Evolutionary conservation across 768 basidiomycete species (phyloP), one percentile per base, ranked within the genome.

Genomic region (Russula lepida): DNA sequence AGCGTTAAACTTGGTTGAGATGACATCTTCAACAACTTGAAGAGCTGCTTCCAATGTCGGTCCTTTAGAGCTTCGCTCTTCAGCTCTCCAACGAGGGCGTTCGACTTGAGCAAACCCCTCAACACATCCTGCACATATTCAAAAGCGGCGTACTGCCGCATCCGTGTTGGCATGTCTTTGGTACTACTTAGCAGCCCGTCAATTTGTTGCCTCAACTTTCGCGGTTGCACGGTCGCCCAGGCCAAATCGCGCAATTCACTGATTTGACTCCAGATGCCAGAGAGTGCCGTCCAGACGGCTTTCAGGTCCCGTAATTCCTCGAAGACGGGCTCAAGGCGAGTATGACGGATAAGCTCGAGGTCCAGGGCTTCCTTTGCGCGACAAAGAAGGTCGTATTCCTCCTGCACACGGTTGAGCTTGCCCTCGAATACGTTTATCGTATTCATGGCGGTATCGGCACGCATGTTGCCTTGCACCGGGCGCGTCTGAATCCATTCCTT

Each of bases 71-170:
- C 95, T 69, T 98, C 97, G 11, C 93, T 95, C 76, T 97, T 98
- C 69, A 99, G 77, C 74, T 99, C 97, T 17, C 85, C 85, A n/a
- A 99, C 80, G 65, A 97, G 76, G 0, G 85, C 71, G 71, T 99
- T 98, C 39, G 89, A 86, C 75, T 97, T 98, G 66, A 98, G 80
- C 51, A 94, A 78, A 13, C 85, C 83, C 48, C 88, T 82, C 56
- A 99, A 78, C 23, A 87, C 81, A 46, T 99, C 95, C 70, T 98
- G 95, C 2, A 98, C 93, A 71, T 91, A 95, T 78, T 98, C 97
- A 70, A 98, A 99, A 0, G 97, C 97, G 9, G 94, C 92, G 72
- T 99, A 99, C 71, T 99, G 97, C 56, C 97, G 83, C 97, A 98
- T 99, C 63, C 95, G 81, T 39, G 92, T 95, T 1, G 97, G 97